Conservation (phyloP, 2,329 filamentous ascomycete genomes). For the Seiridium unicorne region DNA sequence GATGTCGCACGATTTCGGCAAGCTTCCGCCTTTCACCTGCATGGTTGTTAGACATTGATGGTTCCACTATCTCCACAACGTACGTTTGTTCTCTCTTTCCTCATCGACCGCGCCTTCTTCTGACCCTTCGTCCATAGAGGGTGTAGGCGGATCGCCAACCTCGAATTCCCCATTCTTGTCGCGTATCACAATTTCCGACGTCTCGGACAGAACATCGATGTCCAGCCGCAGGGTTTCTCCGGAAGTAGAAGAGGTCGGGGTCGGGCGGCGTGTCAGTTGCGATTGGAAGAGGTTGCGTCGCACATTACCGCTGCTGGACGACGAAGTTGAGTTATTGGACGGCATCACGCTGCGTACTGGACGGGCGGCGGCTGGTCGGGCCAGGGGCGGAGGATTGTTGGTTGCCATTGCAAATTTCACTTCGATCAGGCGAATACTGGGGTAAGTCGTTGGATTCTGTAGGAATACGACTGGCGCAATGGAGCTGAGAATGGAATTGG, state of each 20-base stretch:
- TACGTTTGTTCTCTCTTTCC: slow-evolving; percentile 55
- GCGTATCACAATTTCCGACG: slow-evolving; percentile 59
- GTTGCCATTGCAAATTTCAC: too few relatives aligned
- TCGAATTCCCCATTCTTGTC: slow-evolving; percentile 63
- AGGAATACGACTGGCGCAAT: not conserved
- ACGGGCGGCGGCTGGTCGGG: slow-evolving; percentile 21
- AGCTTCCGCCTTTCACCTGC: slow-evolving; percentile 59
- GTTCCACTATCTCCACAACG: slow-evolving; percentile 16
- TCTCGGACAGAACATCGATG: slow-evolving; percentile 40
- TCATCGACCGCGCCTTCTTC: slow-evolving; percentile 58
- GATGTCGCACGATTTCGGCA: slow-evolving; percentile 60
- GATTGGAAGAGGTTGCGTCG: slow-evolving; percentile 60
- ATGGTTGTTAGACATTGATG: slow-evolving; percentile 3
- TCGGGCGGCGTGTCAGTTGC: slow-evolving; percentile 57
- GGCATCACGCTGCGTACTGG: slow-evolving; percentile 11
- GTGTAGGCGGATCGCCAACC: slow-evolving; percentile 55
- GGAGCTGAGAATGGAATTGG: not conserved
- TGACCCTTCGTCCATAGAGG: slow-evolving; percentile 47
- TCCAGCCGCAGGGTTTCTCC: slow-evolving; percentile 45
- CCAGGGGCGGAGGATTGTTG: slow-evolving; percentile 20
- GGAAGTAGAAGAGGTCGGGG: slow-evolving; percentile 37
- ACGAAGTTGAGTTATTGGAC: slow-evolving; percentile 12
- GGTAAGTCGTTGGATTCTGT: too few relatives aligned
- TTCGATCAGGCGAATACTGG: too few relatives aligned
- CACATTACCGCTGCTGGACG: slow-evolving; percentile 31